Base-by-base conservation (phyloP, 2,329 filamentous ascomycete species). In the Passalora sequoiae region DNA sequence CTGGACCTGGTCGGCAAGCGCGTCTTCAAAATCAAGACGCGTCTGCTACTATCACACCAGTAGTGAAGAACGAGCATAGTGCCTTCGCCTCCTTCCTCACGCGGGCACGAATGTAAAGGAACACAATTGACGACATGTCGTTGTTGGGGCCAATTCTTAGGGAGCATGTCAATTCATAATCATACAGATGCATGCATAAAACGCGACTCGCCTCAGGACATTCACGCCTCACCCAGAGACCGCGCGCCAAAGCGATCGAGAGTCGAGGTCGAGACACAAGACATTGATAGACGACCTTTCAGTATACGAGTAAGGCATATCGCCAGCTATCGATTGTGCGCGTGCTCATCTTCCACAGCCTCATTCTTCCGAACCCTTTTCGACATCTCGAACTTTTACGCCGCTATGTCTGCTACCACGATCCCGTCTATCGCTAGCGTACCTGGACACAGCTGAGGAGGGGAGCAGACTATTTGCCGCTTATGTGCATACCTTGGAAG, bases 401-500 rank as follows among this genome's bases (percentile, higher is more conserved):
- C 60, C 61, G 16, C 21, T 65, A 30, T 54, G 45, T 28, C 66
- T 85, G 19, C 65, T 86, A 3, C 74, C 78, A 20, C 76, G 83
- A 53, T 71, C 80, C 53, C 67, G 74, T 47, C 69, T 85, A 4
- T 69, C 76, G 4, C 66, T 85, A n/a, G 77, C 79, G 1, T 76
- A 63, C 51, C 73, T 86, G 44, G 81, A 84, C 56, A 70, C 80
- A 28, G 62, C 68, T 16, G 64, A 69, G 8, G 68, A 74, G 10
- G 68, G 68, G 17, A 74, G 73, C 37, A 75, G 76, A 38, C 70
- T 76, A 33, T 84, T 79, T 59, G 77, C 81, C 54, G 77, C 78
- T 6, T 71, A 75, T 50, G 72, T 84, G 54, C 76, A 77, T 50
- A 76, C 81, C 44, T 67, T 85, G 47, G 81, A 84, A 49, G 71